phyloP scores from a whole-genome alignment of 140 eudicot genomes.

The Bidens hawaiensis region DNA sequence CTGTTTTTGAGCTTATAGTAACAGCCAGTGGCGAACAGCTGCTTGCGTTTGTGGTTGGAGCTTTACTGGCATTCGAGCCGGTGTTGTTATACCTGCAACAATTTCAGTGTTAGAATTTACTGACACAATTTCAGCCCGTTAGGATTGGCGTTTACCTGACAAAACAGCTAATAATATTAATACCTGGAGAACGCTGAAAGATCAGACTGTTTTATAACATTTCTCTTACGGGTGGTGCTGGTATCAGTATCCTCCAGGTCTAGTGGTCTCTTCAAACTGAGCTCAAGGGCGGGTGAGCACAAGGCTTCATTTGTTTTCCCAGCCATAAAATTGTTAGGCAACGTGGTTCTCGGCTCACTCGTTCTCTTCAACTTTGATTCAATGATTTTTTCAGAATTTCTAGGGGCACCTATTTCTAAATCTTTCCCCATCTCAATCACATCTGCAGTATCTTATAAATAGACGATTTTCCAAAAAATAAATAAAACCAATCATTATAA shows the following conservation, averaged over 20 bases:
- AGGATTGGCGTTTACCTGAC: no score
- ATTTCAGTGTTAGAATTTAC: background rate
- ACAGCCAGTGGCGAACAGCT: conserved; percentile 58
- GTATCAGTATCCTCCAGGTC: conserved; percentile 30
- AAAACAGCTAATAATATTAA: no score
- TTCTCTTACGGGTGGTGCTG: conserved; percentile 32
- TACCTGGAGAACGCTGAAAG: conserved; percentile 73
- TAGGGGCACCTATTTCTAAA: conserved; percentile 40
- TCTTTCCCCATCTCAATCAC: conserved; percentile 44
- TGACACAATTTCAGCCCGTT: background rate
- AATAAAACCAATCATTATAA: background rate
- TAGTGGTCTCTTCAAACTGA: conserved; percentile 45
- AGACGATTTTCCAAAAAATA: background rate
- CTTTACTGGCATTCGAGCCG: conserved; percentile 38
- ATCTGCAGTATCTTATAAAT: conserved; percentile 24
- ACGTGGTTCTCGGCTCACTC: conserved; percentile 22
- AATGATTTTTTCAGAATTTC: conserved; percentile 22
- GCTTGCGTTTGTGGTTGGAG: conserved; percentile 54
- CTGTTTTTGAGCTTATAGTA: conserved; percentile 50
- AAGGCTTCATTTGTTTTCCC: conserved; percentile 17
- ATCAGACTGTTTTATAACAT: conserved; percentile 46
- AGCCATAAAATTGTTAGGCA: conserved; percentile 19
- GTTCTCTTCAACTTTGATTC: conserved; percentile 29
- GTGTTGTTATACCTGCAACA: conserved; percentile 49
- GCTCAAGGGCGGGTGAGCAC: conserved; percentile 49